These are phyloP conservation scores for Ustilago xerochloae DNA, from an alignment of 1,284 basidiomycete species.

Conservation along the genomic window DNA sequence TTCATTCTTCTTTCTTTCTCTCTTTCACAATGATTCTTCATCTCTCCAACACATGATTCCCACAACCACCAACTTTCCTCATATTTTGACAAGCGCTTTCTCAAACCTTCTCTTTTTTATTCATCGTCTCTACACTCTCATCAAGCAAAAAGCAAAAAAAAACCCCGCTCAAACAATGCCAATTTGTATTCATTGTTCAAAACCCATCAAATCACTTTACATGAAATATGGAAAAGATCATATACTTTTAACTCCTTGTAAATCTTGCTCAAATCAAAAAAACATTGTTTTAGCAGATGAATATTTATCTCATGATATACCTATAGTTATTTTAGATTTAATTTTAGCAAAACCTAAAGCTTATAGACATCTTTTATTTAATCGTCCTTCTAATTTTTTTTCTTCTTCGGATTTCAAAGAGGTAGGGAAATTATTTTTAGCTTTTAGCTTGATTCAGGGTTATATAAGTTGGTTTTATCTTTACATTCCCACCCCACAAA, in stretches of 20 bases:
- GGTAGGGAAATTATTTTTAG: slow-evolving; percentile 17
- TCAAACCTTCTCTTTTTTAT: background rate
- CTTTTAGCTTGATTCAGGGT: slow-evolving; percentile 37
- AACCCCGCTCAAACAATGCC: slow-evolving; percentile 15
- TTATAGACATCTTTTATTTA: slow-evolving; percentile 89
- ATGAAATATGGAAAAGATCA: slow-evolving; percentile 43
- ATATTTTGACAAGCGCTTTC: background rate
- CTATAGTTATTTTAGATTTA: slow-evolving; percentile 83
- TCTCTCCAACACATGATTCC: background rate
- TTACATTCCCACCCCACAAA: too few relatives aligned
- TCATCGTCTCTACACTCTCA: background rate
- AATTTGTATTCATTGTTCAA: slow-evolving; percentile 47
- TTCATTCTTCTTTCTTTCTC: background rate
- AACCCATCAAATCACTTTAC: slow-evolving; percentile 37
- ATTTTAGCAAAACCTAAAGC: slow-evolving; percentile 87
- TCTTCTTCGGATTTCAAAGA: slow-evolving; percentile 4
- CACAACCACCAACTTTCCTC: too few relatives aligned
- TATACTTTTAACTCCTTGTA: slow-evolving; percentile 41
- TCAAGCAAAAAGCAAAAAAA: background rate
- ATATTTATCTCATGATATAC: slow-evolving; percentile 85
- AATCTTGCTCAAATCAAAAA: slow-evolving; percentile 30
- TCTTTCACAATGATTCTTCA: background rate
- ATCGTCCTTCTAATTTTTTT: slow-evolving; percentile 70
- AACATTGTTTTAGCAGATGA: slow-evolving; percentile 78
- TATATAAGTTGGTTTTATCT: slow-evolving; percentile 55